These are phyloP conservation scores for Gaeumannomyces tritici DNA, from an alignment of 2,329 filamentous ascomycete species.

Conservation along the genomic window DNA sequence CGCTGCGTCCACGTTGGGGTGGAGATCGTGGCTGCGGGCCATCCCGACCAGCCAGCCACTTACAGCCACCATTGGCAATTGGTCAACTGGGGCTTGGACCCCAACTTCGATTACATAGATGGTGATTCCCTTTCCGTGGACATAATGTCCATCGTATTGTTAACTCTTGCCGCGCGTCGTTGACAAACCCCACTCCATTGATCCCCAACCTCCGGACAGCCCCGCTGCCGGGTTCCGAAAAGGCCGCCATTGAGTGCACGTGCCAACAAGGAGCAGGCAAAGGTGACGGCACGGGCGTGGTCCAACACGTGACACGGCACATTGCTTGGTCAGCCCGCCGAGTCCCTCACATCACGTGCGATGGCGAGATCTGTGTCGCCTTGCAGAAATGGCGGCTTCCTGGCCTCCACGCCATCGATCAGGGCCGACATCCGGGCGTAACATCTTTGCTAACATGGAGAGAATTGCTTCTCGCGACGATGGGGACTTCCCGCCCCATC, in stretches of 20 bases:
- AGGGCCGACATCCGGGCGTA: background rate
- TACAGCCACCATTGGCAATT: background rate
- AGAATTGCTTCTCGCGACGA: background rate
- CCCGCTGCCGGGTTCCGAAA: no score
- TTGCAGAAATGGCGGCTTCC: background rate
- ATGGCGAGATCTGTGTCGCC: background rate
- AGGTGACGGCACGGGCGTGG: no score
- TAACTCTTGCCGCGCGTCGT: background rate
- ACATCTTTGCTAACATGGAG: background rate
- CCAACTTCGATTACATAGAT: background rate
- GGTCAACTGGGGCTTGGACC: background rate
- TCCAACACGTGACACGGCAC: background rate
- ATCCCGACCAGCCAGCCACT: background rate
- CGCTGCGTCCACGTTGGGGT: background rate
- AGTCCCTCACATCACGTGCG: background rate
- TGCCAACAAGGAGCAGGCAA: no score
- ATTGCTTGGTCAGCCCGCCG: background rate
- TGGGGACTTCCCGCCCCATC: background rate
- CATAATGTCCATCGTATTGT: background rate
- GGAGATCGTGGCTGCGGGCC: background rate
- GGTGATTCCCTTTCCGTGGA: no score
- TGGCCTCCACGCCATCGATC: background rate
- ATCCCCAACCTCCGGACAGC: no score
- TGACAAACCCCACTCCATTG: no score
- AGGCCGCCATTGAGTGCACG: no score